Evolutionary conservation across 768 basidiomycete genomes (phyloP).

Genomic region (Amyloporia xantha): DNA sequence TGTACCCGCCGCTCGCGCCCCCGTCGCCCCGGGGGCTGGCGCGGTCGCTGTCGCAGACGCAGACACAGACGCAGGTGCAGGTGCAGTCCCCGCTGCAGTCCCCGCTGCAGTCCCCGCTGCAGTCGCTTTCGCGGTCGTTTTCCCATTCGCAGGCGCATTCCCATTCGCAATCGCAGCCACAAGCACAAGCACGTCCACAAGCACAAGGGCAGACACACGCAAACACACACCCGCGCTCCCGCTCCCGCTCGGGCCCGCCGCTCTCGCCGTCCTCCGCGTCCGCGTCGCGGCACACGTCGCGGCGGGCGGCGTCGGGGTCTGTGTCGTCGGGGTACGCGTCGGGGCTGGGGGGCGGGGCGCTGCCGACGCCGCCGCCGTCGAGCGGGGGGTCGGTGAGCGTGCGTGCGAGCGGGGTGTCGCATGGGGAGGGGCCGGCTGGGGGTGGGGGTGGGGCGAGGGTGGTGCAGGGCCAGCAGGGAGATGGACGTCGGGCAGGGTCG

Average conservation of each 20-base stretch:
- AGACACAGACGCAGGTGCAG: not conserved
- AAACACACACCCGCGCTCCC: too few relatives aligned
- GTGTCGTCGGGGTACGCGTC: too few relatives aligned
- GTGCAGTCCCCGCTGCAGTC: not conserved
- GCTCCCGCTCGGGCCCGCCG: too few relatives aligned
- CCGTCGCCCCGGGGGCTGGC: too few relatives aligned
- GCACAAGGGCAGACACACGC: not conserved
- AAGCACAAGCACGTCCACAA: not conserved
- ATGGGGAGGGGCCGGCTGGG: not conserved
- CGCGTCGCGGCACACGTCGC: too few relatives aligned
- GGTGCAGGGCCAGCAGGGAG: not conserved
- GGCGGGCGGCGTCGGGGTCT: not conserved
- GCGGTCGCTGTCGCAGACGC: too few relatives aligned
- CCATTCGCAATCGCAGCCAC: not conserved
- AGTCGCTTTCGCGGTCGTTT: not conserved
- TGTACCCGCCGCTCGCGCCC: too few relatives aligned
- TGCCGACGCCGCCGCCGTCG: slow-evolving; percentile 1
- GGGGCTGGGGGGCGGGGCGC: not conserved
- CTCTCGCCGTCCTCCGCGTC: not conserved
- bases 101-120: not conserved
- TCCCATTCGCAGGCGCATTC: not conserved
- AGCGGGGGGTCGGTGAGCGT: not conserved
- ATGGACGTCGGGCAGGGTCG: not conserved
- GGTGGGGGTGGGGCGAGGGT: not conserved
- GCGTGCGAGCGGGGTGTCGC: not conserved